A percentile compares a stretch with the other conserved stretches of the same genome.
Evolutionary conservation across 805 yeast genomes (phyloP).

Genomic region (Lipomyces sp.): DNA sequence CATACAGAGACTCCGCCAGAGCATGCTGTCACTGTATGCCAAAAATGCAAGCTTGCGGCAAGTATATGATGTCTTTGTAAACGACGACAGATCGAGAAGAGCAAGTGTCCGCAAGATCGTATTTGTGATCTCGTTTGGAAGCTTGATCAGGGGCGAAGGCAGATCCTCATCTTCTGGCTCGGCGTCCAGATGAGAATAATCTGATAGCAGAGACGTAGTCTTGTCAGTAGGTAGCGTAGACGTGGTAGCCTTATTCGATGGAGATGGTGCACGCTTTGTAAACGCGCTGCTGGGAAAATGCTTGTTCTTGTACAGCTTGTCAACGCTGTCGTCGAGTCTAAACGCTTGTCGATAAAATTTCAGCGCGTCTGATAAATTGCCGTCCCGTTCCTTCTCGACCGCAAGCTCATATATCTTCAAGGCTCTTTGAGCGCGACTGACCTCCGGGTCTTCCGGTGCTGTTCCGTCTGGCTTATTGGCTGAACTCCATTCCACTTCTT

Average conservation of each 20-base stretch:
- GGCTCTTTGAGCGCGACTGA: conserved; percentile 49
- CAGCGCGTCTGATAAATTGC: conserved; percentile 83
- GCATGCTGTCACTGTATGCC: conserved; percentile 36
- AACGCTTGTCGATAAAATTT: conserved; percentile 72
- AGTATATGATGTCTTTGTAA: conserved; percentile 39
- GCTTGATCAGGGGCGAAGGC: conserved; percentile 31
- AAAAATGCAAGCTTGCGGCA: conserved; percentile 40
- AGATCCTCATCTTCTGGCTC: conserved; percentile 31
- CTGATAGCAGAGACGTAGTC: conserved; percentile 14
- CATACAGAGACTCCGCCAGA: conserved; percentile 42
- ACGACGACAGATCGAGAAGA: conserved; percentile 38
- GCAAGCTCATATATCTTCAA: conserved; percentile 71
- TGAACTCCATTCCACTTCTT: not conserved
- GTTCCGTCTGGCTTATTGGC: conserved; percentile 1
- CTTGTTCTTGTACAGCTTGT: conserved; percentile 63
- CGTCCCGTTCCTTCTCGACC: conserved; percentile 69
- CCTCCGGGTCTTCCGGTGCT: conserved; percentile 37
- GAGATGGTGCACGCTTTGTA: conserved; percentile 25
- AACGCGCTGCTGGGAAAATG: conserved; percentile 38
- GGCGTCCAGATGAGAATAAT: conserved; percentile 22
- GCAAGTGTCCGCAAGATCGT: conserved; percentile 41
- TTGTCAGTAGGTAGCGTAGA: conserved; percentile 22
- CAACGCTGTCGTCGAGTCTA: conserved; percentile 61
- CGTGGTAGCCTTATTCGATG: conserved; percentile 28
- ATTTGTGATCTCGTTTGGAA: conserved; percentile 33